phyloP scores from a whole-genome alignment of 2,329 filamentous ascomycete species.

The Fusarium heterosporum region DNA sequence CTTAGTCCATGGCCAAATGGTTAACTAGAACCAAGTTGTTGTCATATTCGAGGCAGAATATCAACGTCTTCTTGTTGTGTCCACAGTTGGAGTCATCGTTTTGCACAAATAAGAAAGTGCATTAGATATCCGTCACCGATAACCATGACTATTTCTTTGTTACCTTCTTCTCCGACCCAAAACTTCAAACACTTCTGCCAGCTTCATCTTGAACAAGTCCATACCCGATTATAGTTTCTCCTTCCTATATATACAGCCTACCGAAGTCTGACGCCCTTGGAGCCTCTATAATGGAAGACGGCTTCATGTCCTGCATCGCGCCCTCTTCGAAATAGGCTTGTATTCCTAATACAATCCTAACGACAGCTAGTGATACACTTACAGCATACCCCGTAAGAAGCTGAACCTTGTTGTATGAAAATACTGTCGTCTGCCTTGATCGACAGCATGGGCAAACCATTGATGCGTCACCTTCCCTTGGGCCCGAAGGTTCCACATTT shows the following conservation, averaged over 20 bases:
- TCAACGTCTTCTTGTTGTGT: no score
- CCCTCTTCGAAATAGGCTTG: conserved; percentile 6
- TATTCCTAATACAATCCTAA: accelerated
- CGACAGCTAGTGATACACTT: neutral
- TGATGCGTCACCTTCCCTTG: accelerated
- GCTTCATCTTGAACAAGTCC: neutral
- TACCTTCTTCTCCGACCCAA: neutral
- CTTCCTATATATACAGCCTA: accelerated
- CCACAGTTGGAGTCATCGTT: no score
- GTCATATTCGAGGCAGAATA: no score
- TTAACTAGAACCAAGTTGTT: no score
- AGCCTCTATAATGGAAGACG: neutral
- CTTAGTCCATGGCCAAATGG: no score
- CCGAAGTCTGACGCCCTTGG: neutral
- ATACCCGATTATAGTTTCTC: neutral
- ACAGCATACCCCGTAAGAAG: neutral
- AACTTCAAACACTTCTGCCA: neutral
- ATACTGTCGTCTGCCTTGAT: neutral
- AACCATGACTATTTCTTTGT: neutral
- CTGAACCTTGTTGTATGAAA: neutral
- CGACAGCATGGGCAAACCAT: neutral
- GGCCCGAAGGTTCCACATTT: accelerated
- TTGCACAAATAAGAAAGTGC: neutral
- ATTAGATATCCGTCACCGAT: accelerated
- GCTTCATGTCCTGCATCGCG: conserved; percentile 13